Evolutionary conservation across 2,329 filamentous ascomycete genomes (phyloP).

Genomic region (Bretziella fagacearum): DNA sequence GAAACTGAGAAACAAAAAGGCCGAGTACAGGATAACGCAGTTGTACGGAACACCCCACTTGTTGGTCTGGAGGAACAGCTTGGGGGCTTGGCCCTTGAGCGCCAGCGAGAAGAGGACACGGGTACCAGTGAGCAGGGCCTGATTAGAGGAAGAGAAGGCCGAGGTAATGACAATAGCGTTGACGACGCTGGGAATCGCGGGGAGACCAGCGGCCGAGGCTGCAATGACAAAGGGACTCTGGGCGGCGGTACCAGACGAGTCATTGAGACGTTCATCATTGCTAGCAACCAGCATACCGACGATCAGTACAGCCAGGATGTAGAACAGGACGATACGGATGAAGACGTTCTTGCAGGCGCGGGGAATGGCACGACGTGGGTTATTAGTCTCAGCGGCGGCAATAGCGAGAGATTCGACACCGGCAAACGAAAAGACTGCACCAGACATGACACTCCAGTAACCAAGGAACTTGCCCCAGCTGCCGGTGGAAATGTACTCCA

Average conservation of each 20-base stretch:
- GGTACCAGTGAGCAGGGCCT: slow-evolving; percentile 42
- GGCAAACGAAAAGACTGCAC: slow-evolving; percentile 51
- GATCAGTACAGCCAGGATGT: slow-evolving; percentile 52
- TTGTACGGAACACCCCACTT: slow-evolving; percentile 24
- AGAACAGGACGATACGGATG: slow-evolving; percentile 40
- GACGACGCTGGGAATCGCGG: slow-evolving; percentile 51
- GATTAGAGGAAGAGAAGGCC: slow-evolving; percentile 35
- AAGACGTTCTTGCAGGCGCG: slow-evolving; percentile 40
- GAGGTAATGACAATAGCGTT: slow-evolving; percentile 63
- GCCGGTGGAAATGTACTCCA: slow-evolving; percentile 42
- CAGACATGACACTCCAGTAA: slow-evolving; percentile 43
- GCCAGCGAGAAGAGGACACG: slow-evolving; percentile 31
- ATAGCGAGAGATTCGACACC: slow-evolving; percentile 48
- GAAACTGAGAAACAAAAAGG: slow-evolving; percentile 47
- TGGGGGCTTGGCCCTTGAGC: slow-evolving; percentile 25
- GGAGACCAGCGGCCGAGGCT: slow-evolving; percentile 48
- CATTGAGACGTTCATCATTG: slow-evolving; percentile 23
- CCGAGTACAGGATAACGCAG: slow-evolving; percentile 31
- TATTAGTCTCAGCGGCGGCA: slow-evolving; percentile 41
- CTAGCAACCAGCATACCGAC: slow-evolving; percentile 51
- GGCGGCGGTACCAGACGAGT: slow-evolving; percentile 29
- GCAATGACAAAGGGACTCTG: slow-evolving; percentile 55
- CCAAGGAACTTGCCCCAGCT: slow-evolving; percentile 49
- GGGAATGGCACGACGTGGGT: slow-evolving; percentile 36
- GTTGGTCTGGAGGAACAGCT: slow-evolving; percentile 24